Evolutionary conservation across 176 grass and related monocot genomes (phyloP).

Genomic region (Eragrostis curvula): DNA sequence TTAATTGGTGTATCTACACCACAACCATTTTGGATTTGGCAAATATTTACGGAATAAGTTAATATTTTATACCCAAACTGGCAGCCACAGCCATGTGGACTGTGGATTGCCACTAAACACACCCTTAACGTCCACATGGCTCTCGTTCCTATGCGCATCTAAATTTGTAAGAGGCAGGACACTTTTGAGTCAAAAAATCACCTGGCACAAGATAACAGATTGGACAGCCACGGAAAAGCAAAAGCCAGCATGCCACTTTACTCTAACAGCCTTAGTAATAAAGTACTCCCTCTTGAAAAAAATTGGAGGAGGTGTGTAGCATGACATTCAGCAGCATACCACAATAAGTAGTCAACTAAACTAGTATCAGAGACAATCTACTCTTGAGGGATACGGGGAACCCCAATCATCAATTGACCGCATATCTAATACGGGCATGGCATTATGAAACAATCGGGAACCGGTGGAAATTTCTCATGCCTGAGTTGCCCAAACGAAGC

Average conservation of each 20-base stretch:
- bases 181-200: conserved; percentile 14
- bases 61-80: background rate
- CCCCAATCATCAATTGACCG: background rate
- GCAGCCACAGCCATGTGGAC: background rate
- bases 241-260: background rate
- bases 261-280: background rate
- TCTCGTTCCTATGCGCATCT: background rate
- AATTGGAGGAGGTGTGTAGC: background rate
- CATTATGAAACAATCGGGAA: background rate
- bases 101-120: background rate
- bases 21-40: background rate
- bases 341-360: conserved; percentile 15
- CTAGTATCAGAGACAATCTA: background rate
- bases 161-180: background rate
- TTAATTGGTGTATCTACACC: background rate
- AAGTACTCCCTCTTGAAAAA: background rate
- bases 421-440: background rate
- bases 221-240: background rate
- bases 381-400: background rate
- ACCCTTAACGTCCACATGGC: conserved; percentile 21
- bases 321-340: conserved; percentile 3
- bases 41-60: conserved; percentile 7
- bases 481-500: background rate
- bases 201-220: background rate
- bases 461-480: background rate